phyloP scores from a whole-genome alignment of 768 basidiomycete genomes.

The Terana coerulea region DNA sequence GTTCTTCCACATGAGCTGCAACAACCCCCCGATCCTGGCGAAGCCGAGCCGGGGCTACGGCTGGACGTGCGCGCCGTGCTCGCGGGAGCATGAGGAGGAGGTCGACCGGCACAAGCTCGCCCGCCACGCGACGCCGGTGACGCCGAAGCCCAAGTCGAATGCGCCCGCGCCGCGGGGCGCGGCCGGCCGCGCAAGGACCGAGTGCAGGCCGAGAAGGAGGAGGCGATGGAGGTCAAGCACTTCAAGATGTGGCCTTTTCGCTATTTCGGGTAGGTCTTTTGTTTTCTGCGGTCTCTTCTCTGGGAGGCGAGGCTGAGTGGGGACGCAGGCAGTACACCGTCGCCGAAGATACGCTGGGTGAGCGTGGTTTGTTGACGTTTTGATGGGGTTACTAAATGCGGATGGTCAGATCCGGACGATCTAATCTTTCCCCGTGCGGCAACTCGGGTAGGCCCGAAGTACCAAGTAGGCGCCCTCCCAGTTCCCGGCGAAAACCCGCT shows the following conservation, averaged over 20 bases:
- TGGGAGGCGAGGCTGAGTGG: conserved; percentile 10
- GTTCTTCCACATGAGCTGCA: conserved; percentile 93
- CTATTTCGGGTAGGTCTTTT: conserved; percentile 87
- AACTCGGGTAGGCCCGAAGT: conserved; percentile 87
- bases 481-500: conserved; percentile 26
- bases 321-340: conserved; percentile 74
- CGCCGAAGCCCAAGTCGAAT: conserved; percentile 62
- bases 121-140: conserved; percentile 52
- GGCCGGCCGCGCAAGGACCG: conserved; percentile 79
- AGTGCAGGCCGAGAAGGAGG: conserved; percentile 68
- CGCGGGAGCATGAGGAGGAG: conserved; percentile 80
- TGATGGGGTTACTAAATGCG: conserved; percentile 23
- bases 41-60: conserved; percentile 96
- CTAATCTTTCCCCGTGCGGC: conserved; percentile 93
- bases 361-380: conserved; percentile 22
- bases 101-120: conserved; percentile 68
- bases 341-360: conserved; percentile 88
- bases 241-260: conserved; percentile 93
- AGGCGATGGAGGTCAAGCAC: conserved; percentile 74
- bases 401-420: conserved; percentile 82
- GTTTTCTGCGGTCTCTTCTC: background rate
- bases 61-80: conserved; percentile 96
- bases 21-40: conserved; percentile 83
- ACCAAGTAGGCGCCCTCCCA: conserved; percentile 60
- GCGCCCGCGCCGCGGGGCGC: conserved; percentile 70